Evolutionary conservation across 148 eudicot species (phyloP).

Genomic region (Cornus florida): DNA sequence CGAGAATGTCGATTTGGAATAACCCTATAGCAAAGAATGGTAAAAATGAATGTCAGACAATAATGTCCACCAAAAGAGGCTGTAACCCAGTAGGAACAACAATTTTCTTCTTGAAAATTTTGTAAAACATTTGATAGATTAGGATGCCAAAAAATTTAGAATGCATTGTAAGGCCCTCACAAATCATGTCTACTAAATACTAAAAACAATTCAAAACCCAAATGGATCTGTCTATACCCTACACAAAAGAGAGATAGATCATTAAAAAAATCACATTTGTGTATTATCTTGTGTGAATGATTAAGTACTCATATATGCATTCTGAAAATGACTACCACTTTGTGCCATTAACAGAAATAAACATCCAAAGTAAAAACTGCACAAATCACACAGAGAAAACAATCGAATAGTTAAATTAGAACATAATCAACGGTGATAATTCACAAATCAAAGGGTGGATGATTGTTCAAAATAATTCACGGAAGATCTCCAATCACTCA

Average conservation of each 20-base stretch:
- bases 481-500: too few relatives aligned
- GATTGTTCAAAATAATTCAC: too few relatives aligned
- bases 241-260: background rate
- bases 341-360: background rate
- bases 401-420: too few relatives aligned
- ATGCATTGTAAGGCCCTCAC: background rate
- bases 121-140: background rate
- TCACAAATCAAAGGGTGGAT: too few relatives aligned
- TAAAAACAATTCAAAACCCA: background rate
- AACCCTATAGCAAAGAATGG: slow-evolving; percentile 50
- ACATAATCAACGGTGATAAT: too few relatives aligned
- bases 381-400: background rate
- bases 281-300: too few relatives aligned
- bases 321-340: too few relatives aligned
- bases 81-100: background rate
- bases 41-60: background rate
- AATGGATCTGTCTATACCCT: background rate
- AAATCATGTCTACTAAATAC: background rate
- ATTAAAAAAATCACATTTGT: too few relatives aligned
- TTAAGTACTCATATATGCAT: too few relatives aligned
- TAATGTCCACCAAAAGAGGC: background rate
- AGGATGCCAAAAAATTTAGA: background rate
- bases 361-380: background rate
- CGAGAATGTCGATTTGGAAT: slow-evolving; percentile 67
- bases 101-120: background rate